Evolutionary conservation across 2,329 filamentous ascomycete species (phyloP).

Genomic region (Penicillium griseofulvum): DNA sequence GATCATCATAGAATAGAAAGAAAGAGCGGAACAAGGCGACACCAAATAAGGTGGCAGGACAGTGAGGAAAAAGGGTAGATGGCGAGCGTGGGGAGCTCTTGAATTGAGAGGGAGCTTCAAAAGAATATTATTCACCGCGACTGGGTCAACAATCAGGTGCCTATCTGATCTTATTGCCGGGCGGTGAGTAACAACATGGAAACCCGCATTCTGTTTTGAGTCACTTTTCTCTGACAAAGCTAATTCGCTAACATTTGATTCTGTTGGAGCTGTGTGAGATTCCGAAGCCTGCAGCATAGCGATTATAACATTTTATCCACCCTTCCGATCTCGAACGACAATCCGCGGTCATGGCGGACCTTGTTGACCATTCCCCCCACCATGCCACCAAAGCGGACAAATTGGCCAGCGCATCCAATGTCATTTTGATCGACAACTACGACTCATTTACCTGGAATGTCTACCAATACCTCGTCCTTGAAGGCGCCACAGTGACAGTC

Average conservation of each 20-base stretch:
- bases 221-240: constrained; percentile 4
- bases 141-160: constrained; percentile 39
- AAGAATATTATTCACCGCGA: constrained; percentile 33
- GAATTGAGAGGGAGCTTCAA: constrained; percentile 27
- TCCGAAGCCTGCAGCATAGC: neutral
- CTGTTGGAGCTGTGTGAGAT: neutral
- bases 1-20: constrained; percentile 38
- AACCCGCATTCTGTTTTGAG: constrained; percentile 13
- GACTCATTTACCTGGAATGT: constrained; percentile 99
- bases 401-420: constrained; percentile 77
- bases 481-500: constrained; percentile 86
- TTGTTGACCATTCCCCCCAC: constrained; percentile 77
- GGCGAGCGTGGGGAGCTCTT: constrained; percentile 16
- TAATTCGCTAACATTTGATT: neutral
- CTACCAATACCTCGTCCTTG: constrained; percentile 96
- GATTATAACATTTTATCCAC: neutral
- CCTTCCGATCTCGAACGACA: neutral
- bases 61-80: constrained; percentile 9
- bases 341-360: constrained; percentile 37
- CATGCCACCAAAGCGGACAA: constrained; percentile 72
- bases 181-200: constrained; percentile 29
- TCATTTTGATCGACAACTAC: constrained; percentile 97
- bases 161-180: constrained; percentile 37
- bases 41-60: constrained; percentile 4
- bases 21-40: constrained; percentile 10